Percentiles rank a stretch among this genome's conserved stretches.
phyloP scores from a whole-genome alignment of 2,329 filamentous ascomycete species.

The Colletotrichum siamense region DNA sequence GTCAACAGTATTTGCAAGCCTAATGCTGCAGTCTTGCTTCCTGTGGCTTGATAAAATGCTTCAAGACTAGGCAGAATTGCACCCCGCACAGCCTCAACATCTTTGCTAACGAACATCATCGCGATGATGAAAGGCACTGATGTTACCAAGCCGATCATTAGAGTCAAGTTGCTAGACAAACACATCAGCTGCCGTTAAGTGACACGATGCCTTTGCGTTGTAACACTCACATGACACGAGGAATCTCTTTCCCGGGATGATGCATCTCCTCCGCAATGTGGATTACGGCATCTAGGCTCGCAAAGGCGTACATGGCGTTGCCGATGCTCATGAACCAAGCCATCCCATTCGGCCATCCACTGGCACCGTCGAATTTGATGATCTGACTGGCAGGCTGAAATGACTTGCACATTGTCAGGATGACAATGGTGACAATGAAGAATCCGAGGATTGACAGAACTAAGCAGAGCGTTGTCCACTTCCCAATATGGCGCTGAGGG shows the following conservation, averaged over 20 bases:
- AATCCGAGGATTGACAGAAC: constrained; percentile 17
- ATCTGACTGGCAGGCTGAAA: constrained; percentile 16
- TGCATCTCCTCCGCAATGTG: constrained; percentile 24
- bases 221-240: constrained; percentile 17
- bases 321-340: constrained; percentile 24
- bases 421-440: constrained; percentile 1
- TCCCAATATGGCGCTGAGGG: constrained; percentile 22
- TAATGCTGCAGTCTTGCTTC: constrained; percentile 25
- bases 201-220: background rate
- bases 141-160: constrained; percentile 32
- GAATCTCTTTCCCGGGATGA: constrained; percentile 20
- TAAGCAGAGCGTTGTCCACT: constrained; percentile 16
- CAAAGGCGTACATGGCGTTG: constrained; percentile 26
- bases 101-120: constrained; percentile 29
- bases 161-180: constrained; percentile 20
- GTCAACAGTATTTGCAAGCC: background rate
- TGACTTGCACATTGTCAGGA: constrained; percentile 9
- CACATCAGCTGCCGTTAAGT: background rate
- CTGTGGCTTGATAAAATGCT: constrained; percentile 28
- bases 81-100: constrained; percentile 30
- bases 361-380: background rate
- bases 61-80: constrained; percentile 24
- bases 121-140: constrained; percentile 31
- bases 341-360: constrained; percentile 23
- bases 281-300: constrained; percentile 21